phyloP scores from a whole-genome alignment of 768 basidiomycete species.

The Suillus subalutaceus region DNA sequence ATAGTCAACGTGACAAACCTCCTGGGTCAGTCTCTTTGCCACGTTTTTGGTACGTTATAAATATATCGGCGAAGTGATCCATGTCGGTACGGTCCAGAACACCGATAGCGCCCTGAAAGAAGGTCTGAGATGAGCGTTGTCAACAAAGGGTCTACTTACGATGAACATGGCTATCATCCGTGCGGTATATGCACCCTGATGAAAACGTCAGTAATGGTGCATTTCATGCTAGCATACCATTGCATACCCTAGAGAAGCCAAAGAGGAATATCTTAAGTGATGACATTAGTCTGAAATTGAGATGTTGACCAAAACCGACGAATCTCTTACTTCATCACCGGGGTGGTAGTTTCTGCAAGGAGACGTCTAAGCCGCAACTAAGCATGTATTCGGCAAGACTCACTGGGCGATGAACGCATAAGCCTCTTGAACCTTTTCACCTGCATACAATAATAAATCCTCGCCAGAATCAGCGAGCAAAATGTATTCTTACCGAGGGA shows the following conservation, averaged over 20 bases:
- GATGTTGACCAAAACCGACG: not conserved
- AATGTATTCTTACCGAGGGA: conserved; percentile 49
- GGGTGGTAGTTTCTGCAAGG: conserved; percentile 62
- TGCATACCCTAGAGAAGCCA: conserved; percentile 69
- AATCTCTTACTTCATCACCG: conserved; percentile 63
- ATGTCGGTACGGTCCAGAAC: conserved; percentile 71
- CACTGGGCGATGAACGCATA: conserved; percentile 83
- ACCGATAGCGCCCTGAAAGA: conserved; percentile 64
- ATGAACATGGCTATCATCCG: conserved; percentile 76
- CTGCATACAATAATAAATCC: conserved; percentile 36
- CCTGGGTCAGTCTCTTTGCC: conserved; percentile 52
- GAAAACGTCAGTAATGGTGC: conserved; percentile 11
- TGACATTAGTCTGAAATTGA: conserved; percentile 15
- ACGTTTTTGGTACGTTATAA: conserved; percentile 60
- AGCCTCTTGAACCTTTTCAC: conserved; percentile 75
- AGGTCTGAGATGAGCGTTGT: conserved; percentile 4
- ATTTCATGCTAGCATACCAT: not conserved
- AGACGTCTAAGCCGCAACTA: conserved; percentile 2
- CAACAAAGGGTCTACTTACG: conserved; percentile 38
- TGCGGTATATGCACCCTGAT: conserved; percentile 74
- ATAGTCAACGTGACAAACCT: conserved; percentile 35
- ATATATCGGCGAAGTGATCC: conserved; percentile 71
- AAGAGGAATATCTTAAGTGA: conserved; percentile 67
- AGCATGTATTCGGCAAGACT: conserved; percentile 28
- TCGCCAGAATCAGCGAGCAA: not conserved